A percentile compares a stretch with the other conserved stretches of the same genome.
Evolutionary conservation across 306 rosid genomes (phyloP).

Genomic region (Leucaena leucocephala): DNA sequence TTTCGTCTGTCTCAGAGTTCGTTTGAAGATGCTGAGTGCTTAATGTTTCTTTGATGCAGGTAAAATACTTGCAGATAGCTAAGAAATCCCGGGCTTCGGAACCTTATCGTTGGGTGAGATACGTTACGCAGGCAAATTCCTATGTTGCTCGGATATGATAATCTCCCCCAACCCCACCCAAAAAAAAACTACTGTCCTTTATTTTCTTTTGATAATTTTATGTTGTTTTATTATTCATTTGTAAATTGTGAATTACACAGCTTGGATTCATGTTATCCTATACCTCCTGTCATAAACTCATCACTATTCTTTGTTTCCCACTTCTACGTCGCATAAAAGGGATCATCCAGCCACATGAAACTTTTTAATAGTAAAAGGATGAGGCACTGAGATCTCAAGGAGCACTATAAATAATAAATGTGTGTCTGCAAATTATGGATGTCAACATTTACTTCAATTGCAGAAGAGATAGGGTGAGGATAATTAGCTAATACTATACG

Average conservation of each 20-base stretch:
- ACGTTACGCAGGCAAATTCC: slow-evolving; percentile 78
- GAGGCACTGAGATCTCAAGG: not conserved
- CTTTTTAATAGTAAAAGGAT: not conserved
- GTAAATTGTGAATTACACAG: slow-evolving; percentile 36
- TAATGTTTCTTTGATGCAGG: slow-evolving; percentile 58
- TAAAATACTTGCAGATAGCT: slow-evolving; percentile 83
- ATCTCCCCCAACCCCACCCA: not conserved
- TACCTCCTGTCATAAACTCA: not conserved
- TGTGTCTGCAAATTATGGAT: not conserved
- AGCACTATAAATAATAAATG: too few relatives aligned
- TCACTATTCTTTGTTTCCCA: not conserved
- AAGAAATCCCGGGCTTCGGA: slow-evolving; percentile 69
- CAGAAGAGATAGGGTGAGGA: not conserved
- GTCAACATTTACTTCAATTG: not conserved
- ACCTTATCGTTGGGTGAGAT: slow-evolving; percentile 90
- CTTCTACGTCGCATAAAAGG: not conserved
- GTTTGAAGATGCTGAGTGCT: slow-evolving; percentile 11
- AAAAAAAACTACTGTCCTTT: slow-evolving; percentile 14
- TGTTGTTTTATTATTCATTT: slow-evolving; percentile 41
- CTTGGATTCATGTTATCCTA: slow-evolving; percentile 26
- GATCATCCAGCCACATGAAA: not conserved
- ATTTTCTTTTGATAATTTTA: slow-evolving; percentile 20
- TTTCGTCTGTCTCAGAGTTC: not conserved
- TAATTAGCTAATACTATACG: not conserved
- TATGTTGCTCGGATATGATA: slow-evolving; percentile 78